phyloP scores from a whole-genome alignment of 2,329 filamentous ascomycete genomes.

The Thelonectria olida region DNA sequence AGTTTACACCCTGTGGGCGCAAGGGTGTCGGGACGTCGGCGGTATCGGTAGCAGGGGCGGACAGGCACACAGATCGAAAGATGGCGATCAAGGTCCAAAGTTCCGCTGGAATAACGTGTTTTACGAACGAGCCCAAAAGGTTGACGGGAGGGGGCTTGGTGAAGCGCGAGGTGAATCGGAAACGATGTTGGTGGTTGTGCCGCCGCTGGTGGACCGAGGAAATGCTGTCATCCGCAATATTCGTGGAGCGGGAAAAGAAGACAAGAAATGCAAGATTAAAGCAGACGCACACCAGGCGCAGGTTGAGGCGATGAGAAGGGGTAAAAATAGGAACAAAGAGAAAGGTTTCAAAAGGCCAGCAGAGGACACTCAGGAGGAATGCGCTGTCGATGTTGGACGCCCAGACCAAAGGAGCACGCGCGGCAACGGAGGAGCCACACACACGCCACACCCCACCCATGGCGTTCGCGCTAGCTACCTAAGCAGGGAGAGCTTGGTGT shows the following conservation, averaged over 20 bases:
- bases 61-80: not conserved
- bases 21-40: not conserved
- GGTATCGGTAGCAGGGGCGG: not conserved
- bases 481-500: too few relatives aligned
- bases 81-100: not conserved
- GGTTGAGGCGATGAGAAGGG: not conserved
- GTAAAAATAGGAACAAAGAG: constrained; percentile 2
- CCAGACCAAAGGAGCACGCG: not conserved
- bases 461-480: too few relatives aligned
- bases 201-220: constrained; percentile 13
- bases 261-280: constrained; percentile 17
- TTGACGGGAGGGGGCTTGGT: constrained; percentile 3
- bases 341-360: constrained; percentile 6
- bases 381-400: constrained; percentile 1
- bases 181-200: constrained; percentile 16
- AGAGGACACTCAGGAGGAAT: constrained; percentile 12
- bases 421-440: constrained; percentile 2
- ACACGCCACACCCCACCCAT: constrained; percentile 7
- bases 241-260: constrained; percentile 8
- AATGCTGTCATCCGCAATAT: constrained; percentile 13
- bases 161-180: not conserved
- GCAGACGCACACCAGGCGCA: constrained; percentile 21
- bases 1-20: constrained; percentile 19
- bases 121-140: not conserved
- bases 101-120: not conserved